Conservation (phyloP, 78 protist species). For the Cavenderia fasciculata region DNA sequence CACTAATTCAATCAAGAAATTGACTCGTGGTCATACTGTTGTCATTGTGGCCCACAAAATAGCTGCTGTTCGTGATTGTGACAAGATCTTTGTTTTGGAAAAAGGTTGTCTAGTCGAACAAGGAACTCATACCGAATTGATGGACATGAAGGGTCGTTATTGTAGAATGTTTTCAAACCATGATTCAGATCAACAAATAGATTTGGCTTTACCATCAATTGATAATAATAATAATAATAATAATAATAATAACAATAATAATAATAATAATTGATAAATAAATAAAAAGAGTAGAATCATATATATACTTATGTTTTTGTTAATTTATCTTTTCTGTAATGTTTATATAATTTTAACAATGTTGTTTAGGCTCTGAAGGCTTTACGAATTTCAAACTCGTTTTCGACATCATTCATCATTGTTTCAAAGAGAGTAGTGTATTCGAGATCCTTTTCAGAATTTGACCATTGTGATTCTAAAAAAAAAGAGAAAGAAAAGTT, state of each 20-base stretch:
- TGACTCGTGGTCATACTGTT: constrained; percentile 76
- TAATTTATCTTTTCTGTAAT: too few species aligned
- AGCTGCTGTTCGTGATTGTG: constrained; percentile 87
- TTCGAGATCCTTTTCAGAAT: constrained; percentile 10
- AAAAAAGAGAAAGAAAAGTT: background rate
- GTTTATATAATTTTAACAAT: too few species aligned
- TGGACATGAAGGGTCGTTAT: constrained; percentile 61
- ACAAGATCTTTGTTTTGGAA: constrained; percentile 83
- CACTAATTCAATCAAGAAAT: constrained; percentile 83
- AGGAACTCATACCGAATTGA: constrained; percentile 89
- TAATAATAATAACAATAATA: too few species aligned
- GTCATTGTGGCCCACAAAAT: constrained; percentile 95
- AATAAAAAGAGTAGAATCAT: too few species aligned
- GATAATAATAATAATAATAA: too few species aligned
- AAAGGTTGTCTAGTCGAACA: constrained; percentile 85
- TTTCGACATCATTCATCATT: constrained; percentile 1
- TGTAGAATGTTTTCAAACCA: constrained; percentile 26
- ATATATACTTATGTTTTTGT: too few species aligned
- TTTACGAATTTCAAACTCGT: constrained; percentile 36
- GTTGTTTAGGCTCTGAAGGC: constrained; percentile 67
- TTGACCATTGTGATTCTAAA: constrained; percentile 51
- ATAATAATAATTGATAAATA: too few species aligned
- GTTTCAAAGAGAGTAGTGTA: constrained; percentile 34
- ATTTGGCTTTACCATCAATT: constrained; percentile 7
- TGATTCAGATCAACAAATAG: background rate